Conservation (phyloP, 345 rosid genomes). For the Hypericum perforatum region DNA sequence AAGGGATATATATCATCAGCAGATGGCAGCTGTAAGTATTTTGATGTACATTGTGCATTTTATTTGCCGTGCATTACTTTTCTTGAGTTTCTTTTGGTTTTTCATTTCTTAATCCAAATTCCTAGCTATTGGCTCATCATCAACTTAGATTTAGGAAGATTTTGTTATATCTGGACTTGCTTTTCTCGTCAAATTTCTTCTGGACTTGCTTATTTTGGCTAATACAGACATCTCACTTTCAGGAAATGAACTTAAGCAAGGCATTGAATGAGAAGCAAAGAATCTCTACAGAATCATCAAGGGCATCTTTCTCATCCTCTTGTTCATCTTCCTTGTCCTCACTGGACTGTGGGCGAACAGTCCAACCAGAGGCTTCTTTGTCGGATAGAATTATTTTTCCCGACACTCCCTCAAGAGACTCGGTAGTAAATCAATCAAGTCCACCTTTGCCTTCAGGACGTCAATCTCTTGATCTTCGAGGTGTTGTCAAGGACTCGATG, state of each 20-base stretch:
- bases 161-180: neutral
- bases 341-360: conserved; percentile 39
- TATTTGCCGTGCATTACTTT: too few relatives aligned
- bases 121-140: too few relatives aligned
- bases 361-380: conserved; percentile 36
- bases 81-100: neutral
- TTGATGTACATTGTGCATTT: neutral
- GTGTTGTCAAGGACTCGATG: conserved; percentile 49
- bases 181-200: neutral
- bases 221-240: conserved; percentile 18
- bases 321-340: conserved; percentile 71
- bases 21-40: neutral
- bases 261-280: conserved; percentile 41
- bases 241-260: conserved; percentile 51
- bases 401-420: conserved; percentile 17
- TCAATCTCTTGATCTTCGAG: conserved; percentile 39
- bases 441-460: conserved; percentile 23
- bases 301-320: conserved; percentile 60
- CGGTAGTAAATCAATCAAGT: conserved; percentile 21
- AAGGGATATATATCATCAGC: neutral
- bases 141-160: too few relatives aligned
- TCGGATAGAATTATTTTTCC: conserved; percentile 21
- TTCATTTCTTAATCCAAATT: too few relatives aligned
- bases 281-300: conserved; percentile 55
- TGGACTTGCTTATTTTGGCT: neutral